These are phyloP conservation scores for Leptomonas seymouri DNA, from an alignment of 208 protist species.

Conservation along the genomic window DNA sequence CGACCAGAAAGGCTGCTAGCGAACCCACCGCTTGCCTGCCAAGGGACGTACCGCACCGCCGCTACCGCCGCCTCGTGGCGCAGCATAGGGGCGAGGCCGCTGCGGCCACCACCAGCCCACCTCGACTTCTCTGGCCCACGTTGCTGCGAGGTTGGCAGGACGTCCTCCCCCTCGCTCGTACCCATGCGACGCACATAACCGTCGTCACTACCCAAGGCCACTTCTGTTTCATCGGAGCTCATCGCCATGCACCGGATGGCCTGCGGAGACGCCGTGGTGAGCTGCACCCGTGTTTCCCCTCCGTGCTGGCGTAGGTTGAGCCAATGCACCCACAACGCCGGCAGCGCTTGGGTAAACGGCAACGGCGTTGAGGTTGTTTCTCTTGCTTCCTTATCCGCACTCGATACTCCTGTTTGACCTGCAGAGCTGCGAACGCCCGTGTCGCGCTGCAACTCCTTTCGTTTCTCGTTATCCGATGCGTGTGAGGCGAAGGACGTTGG, in stretches of 20 bases:
- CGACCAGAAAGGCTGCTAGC: not conserved
- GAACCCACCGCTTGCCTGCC: not conserved
- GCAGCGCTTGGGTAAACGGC: no score
- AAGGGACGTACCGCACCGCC: conserved; percentile 72
- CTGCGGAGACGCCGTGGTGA: conserved; percentile 41
- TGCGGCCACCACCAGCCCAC: conserved; percentile 28
- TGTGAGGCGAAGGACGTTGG: not conserved
- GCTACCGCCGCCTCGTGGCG: conserved; percentile 44
- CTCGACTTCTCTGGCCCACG: not conserved
- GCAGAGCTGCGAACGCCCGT: not conserved
- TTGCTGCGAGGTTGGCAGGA: conserved; percentile 35
- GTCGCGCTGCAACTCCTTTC: no score
- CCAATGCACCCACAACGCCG: conserved; percentile 67
- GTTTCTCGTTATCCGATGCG: no score
- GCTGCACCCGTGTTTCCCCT: conserved; percentile 41
- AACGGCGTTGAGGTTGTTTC: no score
- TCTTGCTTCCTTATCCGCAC: not conserved
- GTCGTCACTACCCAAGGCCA: conserved; percentile 69
- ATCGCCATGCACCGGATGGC: conserved; percentile 54
- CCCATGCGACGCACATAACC: conserved; percentile 49
- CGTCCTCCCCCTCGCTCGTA: conserved; percentile 26
- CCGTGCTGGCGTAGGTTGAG: conserved; percentile 64
- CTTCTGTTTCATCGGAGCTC: conserved; percentile 46
- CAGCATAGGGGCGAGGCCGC: conserved; percentile 23
- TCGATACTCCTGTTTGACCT: not conserved